Evolutionary conservation across 768 basidiomycete species (phyloP), one percentile per base, ranked within the genome.

Genomic region (Leccinum barrowsii): DNA sequence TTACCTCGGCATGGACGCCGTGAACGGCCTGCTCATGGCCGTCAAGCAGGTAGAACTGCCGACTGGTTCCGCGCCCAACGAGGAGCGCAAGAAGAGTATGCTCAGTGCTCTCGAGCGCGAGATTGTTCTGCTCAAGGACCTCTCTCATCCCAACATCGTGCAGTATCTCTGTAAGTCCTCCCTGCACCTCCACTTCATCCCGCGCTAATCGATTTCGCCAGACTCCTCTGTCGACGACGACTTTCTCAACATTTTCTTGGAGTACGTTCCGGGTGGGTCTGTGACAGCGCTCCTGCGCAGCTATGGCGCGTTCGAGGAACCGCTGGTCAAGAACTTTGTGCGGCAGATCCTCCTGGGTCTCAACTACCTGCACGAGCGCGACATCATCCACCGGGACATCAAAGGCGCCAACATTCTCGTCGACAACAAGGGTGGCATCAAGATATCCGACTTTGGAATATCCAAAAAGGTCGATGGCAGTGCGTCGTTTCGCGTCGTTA

Each of bases 321-420:
- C 87, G 0, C 82, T 98, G 4, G 93, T 96, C 46, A 87, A 89
- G 64, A 95, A 92, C 67, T 98, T 95, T 71, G 91, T 95, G 51
- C 83, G 91, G 22, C 95, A 97, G 72, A 96, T 96, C 61, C 77
- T 95, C 46, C 85, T 86, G 52, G 94, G 94, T 11, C 80, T 98
- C 55, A 84, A 87, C 67, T 98, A 97, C 65, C 82, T 98, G 11
- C 94, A 98, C 64, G 91, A 92, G 64, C 84, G 90, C 12, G 93
- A 91, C 63, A 97, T 98, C 72, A 94, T 98, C 57, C 94, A 98
- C 74, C 90, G 94, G 11, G 97, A 99, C 69, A 99, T 99, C 79
- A 99, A 99, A 70, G 97, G 97, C 21, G 97, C 92, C 37, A 98
- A 99, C 71, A 97, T 99, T 57, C 86, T 99, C 57, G 94, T 97